A percentile compares a stretch with the other conserved stretches of the same genome.
Evolutionary conservation across 2,329 filamentous ascomycete species (phyloP).

Genomic region (Ophiostoma piceae): DNA sequence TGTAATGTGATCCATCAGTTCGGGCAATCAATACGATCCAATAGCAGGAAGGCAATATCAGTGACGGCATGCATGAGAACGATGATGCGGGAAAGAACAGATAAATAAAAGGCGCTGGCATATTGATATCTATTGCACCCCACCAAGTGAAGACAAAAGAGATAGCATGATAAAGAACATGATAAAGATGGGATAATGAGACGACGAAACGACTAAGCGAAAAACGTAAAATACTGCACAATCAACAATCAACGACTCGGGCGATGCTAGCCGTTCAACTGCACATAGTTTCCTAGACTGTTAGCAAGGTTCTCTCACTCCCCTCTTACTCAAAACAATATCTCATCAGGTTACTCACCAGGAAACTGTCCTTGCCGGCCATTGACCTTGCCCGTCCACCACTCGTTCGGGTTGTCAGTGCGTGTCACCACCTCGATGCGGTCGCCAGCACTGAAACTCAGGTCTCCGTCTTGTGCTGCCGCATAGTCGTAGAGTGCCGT

Average conservation of each 20-base stretch:
- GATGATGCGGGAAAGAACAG: background rate
- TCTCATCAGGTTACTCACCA: conserved; percentile 52
- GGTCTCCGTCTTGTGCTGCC: conserved; percentile 87
- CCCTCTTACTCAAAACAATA: too few relatives aligned
- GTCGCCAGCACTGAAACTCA: conserved; percentile 85
- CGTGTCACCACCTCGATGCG: conserved; percentile 79
- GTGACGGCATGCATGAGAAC: background rate
- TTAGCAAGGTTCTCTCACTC: background rate
- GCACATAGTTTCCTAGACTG: conserved; percentile 43
- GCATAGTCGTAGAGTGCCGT: conserved; percentile 96
- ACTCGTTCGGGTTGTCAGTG: conserved; percentile 91
- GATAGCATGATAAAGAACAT: background rate
- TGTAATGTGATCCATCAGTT: too few relatives aligned
- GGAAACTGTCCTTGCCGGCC: conserved; percentile 89
- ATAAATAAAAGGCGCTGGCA: background rate
- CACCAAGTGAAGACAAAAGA: background rate
- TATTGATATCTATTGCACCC: background rate
- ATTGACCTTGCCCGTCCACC: conserved; percentile 83
- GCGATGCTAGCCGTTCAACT: conserved; percentile 34
- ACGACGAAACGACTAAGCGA: background rate
- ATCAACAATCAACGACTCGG: background rate
- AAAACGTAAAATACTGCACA: background rate
- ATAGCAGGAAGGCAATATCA: background rate
- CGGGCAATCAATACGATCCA: background rate
- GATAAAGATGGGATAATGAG: background rate